A percentile compares a stretch with the other conserved stretches of the same genome.
These are phyloP conservation scores for Radiomyces spectabilis DNA, from an alignment of 192 early-diverging fungal species.

Conservation along the genomic window DNA sequence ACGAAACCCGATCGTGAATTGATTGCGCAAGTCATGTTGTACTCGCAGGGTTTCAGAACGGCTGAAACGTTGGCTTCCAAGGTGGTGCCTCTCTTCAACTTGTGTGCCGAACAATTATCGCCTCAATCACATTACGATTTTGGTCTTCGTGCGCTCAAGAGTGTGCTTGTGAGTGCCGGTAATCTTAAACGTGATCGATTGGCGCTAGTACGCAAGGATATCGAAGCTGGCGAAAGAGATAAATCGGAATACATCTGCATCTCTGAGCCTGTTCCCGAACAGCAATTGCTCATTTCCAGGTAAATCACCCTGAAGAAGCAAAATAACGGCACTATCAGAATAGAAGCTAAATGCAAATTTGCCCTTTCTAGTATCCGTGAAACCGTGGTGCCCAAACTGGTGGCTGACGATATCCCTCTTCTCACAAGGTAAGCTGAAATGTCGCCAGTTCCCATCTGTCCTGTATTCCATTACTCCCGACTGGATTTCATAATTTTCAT, in stretches of 20 bases:
- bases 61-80: conserved; percentile 92
- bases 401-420: conserved; percentile 90
- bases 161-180: conserved; percentile 98
- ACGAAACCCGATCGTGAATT: conserved; percentile 95
- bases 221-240: conserved; percentile 27
- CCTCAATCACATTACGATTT: conserved; percentile 99
- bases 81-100: conserved; percentile 94
- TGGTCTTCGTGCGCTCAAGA: conserved; percentile 96
- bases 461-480: too few relatives aligned
- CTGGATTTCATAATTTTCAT: too few relatives aligned
- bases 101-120: conserved; percentile 91
- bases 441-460: too few relatives aligned
- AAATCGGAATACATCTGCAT: conserved; percentile 38
- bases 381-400: conserved; percentile 96
- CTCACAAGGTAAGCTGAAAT: conserved; percentile 63
- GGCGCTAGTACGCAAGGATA: conserved; percentile 34
- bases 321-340: neutral
- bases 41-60: conserved; percentile 97
- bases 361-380: conserved; percentile 80
- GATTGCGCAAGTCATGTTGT: conserved; percentile 99
- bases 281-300: conserved; percentile 80
- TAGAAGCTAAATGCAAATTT: neutral
- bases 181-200: conserved; percentile 89
- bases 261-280: conserved; percentile 69
- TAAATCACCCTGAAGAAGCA: neutral